These are phyloP conservation scores for Pistacia integerrima DNA, from an alignment of 345 rosid genomes.

Conservation along the genomic window DNA sequence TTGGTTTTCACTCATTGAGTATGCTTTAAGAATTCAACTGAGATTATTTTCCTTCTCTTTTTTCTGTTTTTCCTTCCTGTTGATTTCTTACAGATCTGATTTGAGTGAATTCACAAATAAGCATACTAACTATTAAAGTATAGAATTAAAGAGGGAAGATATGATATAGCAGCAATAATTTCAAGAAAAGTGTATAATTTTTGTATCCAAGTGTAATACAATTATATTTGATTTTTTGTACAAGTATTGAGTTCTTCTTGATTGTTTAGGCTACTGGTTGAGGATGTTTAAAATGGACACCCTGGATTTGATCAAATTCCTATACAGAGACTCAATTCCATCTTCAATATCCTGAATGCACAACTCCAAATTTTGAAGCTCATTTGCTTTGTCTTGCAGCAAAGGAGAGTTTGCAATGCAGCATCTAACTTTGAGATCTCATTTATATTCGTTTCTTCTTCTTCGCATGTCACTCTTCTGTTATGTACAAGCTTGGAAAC, in stretches of 20 bases:
- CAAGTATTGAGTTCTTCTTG: neutral
- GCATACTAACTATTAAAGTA: no score
- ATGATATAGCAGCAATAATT: neutral
- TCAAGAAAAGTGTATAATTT: neutral
- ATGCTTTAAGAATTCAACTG: no score
- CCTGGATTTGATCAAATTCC: conserved; percentile 46
- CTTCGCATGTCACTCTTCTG: conserved; percentile 25
- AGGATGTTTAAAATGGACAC: conserved; percentile 46
- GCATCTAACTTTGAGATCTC: conserved; percentile 36
- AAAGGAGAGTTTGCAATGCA: conserved; percentile 21
- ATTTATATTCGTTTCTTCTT: conserved; percentile 21
- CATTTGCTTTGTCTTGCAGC: neutral
- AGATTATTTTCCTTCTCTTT: no score
- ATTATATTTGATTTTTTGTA: neutral
- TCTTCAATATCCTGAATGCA: conserved; percentile 52
- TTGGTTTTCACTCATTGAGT: no score
- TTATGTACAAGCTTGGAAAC: conserved; percentile 38
- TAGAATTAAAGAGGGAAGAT: neutral
- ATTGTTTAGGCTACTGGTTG: conserved; percentile 8
- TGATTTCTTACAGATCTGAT: no score
- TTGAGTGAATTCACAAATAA: no score
- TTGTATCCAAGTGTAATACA: neutral
- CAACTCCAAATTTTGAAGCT: conserved; percentile 31
- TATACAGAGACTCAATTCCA: conserved; percentile 37
- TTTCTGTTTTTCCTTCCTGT: no score